These are phyloP conservation scores for Ustilago sp. DNA, from an alignment of 1,284 basidiomycete genomes.

Conservation along the genomic window DNA sequence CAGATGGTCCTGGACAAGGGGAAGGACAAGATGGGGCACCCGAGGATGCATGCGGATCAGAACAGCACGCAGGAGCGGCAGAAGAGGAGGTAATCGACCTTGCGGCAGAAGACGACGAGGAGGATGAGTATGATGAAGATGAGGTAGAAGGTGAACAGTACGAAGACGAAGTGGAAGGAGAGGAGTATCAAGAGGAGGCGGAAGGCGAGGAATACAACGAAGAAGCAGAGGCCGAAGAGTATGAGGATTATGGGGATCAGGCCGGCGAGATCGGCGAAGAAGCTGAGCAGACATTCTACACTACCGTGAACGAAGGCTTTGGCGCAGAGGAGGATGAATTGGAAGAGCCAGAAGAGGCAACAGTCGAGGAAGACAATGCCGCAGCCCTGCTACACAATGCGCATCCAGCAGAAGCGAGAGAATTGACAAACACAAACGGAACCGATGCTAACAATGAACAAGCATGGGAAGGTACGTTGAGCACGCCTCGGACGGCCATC, in stretches of 20 bases:
- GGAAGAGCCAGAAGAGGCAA: constrained; percentile 22
- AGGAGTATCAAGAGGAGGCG: constrained; percentile 12
- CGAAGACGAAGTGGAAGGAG: constrained; percentile 14
- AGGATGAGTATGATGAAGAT: constrained; percentile 11
- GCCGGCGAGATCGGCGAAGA: constrained; percentile 16
- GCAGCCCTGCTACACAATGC: constrained; percentile 8
- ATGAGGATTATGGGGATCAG: constrained; percentile 22
- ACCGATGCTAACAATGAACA: constrained; percentile 13
- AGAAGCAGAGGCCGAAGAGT: constrained; percentile 5
- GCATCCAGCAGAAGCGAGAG: constrained; percentile 16
- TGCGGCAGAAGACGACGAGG: constrained; percentile 4
- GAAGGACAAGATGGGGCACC: constrained; percentile 8
- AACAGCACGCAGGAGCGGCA: constrained; percentile 7
- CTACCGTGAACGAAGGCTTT: constrained; percentile 25
- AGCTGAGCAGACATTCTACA: constrained; percentile 42
- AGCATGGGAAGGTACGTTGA: constrained; percentile 28
- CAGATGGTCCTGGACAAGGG: neutral
- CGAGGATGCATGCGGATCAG: constrained; percentile 17
- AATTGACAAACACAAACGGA: constrained; percentile 11
- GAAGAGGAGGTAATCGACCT: constrained; percentile 15
- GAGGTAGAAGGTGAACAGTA: constrained; percentile 6
- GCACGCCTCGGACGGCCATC: neutral
- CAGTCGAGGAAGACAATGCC: neutral
- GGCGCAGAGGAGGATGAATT: constrained; percentile 44
- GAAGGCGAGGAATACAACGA: constrained; percentile 6